Percentiles rank a stretch among this genome's conserved stretches.
These are phyloP conservation scores for Eucommia ulmoides DNA, from an alignment of 257 asterid species.

Conservation along the genomic window DNA sequence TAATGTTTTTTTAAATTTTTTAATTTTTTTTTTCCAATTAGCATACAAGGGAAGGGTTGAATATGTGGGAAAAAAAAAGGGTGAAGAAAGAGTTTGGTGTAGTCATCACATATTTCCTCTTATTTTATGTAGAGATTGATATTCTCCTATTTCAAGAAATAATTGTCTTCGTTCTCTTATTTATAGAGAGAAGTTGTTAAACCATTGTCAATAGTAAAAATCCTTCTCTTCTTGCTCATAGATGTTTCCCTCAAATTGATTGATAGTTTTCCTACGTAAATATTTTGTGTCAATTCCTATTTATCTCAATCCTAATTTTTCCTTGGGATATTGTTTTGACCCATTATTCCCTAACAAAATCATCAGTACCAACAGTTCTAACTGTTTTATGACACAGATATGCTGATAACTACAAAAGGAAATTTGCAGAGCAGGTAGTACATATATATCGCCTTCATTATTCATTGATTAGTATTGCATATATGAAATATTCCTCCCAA, in stretches of 20 bases:
- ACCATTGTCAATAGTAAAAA: too few species aligned
- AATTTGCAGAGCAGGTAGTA: conserved; percentile 60
- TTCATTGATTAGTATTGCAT: not conserved
- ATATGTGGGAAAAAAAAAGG: too few species aligned
- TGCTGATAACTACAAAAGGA: conserved; percentile 34
- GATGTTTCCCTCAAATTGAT: too few species aligned
- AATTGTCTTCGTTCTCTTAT: too few species aligned
- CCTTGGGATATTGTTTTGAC: not conserved
- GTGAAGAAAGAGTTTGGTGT: too few species aligned
- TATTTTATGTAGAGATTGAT: too few species aligned
- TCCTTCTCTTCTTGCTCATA: not conserved
- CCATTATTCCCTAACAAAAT: not conserved
- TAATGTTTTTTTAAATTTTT: too few species aligned
- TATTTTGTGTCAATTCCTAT: not conserved
- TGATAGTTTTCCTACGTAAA: not conserved
- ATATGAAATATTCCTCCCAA: not conserved
- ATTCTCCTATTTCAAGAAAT: too few species aligned
- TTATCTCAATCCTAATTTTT: not conserved
- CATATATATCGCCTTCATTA: not conserved
- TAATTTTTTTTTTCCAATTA: too few species aligned
- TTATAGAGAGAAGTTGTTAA: too few species aligned
- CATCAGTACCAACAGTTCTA: not conserved
- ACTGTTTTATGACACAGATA: conserved; percentile 32
- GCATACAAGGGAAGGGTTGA: too few species aligned
- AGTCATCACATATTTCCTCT: too few species aligned